phyloP scores from a whole-genome alignment of 306 rosid species.

The Sesbania bispinosa region DNA sequence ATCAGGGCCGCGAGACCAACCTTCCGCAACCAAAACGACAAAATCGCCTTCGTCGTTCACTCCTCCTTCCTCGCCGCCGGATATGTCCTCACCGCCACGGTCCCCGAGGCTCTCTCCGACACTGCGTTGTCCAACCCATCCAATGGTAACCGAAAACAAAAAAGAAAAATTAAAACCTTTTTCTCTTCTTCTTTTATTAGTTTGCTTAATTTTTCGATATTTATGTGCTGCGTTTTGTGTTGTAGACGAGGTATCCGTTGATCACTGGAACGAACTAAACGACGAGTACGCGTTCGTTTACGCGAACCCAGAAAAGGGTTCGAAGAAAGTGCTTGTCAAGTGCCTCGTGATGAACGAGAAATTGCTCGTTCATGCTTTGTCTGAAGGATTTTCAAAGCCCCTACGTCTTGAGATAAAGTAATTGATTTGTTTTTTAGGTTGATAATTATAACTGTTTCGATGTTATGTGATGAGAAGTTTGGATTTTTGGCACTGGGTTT shows the following conservation, averaged over 20 bases:
- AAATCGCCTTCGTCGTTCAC: slow-evolving; percentile 75
- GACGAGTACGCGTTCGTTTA: slow-evolving; percentile 86
- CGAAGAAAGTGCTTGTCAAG: slow-evolving; percentile 71
- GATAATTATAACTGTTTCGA: too few relatives aligned
- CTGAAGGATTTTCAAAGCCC: slow-evolving; percentile 52
- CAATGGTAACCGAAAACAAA: too few relatives aligned
- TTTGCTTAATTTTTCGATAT: too few relatives aligned
- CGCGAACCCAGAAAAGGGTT: slow-evolving; percentile 50
- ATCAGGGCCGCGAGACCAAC: slow-evolving; percentile 81
- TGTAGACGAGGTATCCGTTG: slow-evolving; percentile 78
- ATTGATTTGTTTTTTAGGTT: too few relatives aligned
- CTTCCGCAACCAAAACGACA: slow-evolving; percentile 69
- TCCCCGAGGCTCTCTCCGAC: slow-evolving; percentile 57
- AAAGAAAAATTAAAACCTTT: too few relatives aligned
- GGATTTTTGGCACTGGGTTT: slow-evolving; percentile 6
- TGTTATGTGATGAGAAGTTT: too few relatives aligned
- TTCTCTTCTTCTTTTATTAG: too few relatives aligned
- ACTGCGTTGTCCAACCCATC: slow-evolving; percentile 49
- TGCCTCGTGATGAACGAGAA: slow-evolving; percentile 69
- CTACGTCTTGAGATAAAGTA: slow-evolving; percentile 62
- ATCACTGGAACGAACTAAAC: slow-evolving; percentile 74
- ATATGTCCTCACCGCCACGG: slow-evolving; percentile 61
- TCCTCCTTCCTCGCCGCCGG: slow-evolving; percentile 73
- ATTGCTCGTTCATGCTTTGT: slow-evolving; percentile 60
- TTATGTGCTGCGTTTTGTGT: too few relatives aligned